Percentiles rank a stretch among this genome's conserved stretches.
phyloP scores from a whole-genome alignment of 768 basidiomycete species.

The Termitomyces sp. region DNA sequence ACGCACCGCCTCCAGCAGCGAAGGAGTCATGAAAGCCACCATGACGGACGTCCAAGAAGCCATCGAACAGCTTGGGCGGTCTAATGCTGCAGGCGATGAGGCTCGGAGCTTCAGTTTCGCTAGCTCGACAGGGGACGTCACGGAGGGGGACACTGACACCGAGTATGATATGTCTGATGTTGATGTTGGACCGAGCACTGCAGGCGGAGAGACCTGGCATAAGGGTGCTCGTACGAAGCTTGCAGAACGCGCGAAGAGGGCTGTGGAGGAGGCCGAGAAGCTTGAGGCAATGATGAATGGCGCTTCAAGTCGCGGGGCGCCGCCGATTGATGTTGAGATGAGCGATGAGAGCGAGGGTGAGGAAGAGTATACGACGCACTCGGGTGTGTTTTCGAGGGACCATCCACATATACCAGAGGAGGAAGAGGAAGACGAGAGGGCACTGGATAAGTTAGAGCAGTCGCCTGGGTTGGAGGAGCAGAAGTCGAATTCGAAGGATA shows the following conservation, averaged over 20 bases:
- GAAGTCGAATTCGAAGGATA: background rate
- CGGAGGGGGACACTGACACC: constrained; percentile 55
- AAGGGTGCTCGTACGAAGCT: constrained; percentile 61
- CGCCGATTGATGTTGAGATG: constrained; percentile 72
- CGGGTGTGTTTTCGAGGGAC: constrained; percentile 34
- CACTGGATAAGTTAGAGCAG: background rate
- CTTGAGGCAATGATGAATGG: constrained; percentile 38
- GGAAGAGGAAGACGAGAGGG: constrained; percentile 47
- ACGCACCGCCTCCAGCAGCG: constrained; percentile 24
- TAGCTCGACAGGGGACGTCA: constrained; percentile 59
- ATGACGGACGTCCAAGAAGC: constrained; percentile 89
- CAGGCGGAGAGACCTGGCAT: constrained; percentile 53
- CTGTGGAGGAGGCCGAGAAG: constrained; percentile 55
- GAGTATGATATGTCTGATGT: constrained; percentile 47
- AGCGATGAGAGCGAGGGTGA: constrained; percentile 82
- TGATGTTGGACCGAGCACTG: constrained; percentile 23
- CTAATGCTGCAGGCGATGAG: constrained; percentile 43
- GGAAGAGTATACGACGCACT: constrained; percentile 37
- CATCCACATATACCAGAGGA: constrained; percentile 71
- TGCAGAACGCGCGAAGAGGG: constrained; percentile 65
- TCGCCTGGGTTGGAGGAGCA: background rate
- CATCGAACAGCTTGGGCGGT: constrained; percentile 77
- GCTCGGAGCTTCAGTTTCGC: constrained; percentile 75
- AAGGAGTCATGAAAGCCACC: constrained; percentile 79
- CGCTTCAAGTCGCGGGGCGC: constrained; percentile 32